These are phyloP conservation scores for Phytophthora lateralis DNA, from an alignment of 352 stramenopile species.

Conservation along the genomic window DNA sequence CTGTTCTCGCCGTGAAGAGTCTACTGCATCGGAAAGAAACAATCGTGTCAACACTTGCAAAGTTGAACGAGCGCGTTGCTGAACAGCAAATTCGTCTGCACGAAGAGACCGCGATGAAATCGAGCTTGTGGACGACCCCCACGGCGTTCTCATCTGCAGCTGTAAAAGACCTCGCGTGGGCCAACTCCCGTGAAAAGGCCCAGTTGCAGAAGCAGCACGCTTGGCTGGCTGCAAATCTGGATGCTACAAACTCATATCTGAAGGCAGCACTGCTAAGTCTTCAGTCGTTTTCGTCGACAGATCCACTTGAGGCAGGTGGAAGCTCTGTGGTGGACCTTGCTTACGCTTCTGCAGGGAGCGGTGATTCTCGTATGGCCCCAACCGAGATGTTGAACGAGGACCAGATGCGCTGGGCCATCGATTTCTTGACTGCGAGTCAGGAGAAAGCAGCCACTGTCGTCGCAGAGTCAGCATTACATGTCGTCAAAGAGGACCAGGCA, in stretches of 20 bases:
- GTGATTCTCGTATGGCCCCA: constrained; percentile 11
- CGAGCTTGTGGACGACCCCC: constrained; percentile 32
- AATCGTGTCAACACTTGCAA: constrained; percentile 50
- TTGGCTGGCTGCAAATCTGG: constrained; percentile 72
- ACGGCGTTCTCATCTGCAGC: constrained; percentile 33
- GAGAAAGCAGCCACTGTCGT: constrained; percentile 45
- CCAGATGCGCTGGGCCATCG: constrained; percentile 70
- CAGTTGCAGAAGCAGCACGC: constrained; percentile 63
- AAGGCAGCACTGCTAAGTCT: constrained; percentile 60
- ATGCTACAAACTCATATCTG: constrained; percentile 66
- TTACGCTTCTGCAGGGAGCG: constrained; percentile 15
- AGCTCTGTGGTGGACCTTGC: background rate
- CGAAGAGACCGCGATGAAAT: constrained; percentile 30
- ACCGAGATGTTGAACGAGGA: constrained; percentile 45
- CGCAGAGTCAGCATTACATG: constrained; percentile 15
- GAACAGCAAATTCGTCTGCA: constrained; percentile 21
- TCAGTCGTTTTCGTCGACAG: constrained; percentile 46
- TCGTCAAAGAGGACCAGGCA: constrained; percentile 24
- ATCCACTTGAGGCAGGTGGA: background rate
- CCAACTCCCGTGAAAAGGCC: constrained; percentile 28
- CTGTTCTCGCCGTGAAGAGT: constrained; percentile 55
- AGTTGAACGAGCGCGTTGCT: constrained; percentile 51
- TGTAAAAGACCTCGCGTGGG: constrained; percentile 32
- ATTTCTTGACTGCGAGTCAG: constrained; percentile 56
- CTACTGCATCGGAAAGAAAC: constrained; percentile 80